phyloP scores from a whole-genome alignment of 2,329 filamentous ascomycete genomes.

The Penicillium sp. region DNA sequence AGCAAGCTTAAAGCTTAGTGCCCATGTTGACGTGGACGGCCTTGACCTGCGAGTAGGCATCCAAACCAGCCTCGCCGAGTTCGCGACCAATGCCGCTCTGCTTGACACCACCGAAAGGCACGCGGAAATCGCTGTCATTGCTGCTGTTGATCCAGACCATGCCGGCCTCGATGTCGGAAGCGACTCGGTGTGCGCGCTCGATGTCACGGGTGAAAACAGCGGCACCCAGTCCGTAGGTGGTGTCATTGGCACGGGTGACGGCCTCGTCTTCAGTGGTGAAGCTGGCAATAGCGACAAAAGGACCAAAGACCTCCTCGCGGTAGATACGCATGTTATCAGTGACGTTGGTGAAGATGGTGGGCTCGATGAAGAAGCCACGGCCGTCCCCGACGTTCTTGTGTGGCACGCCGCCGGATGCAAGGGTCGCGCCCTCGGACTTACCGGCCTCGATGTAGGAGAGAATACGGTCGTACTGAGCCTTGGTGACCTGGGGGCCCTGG shows the following conservation, averaged over 20 bases:
- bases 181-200: constrained; percentile 60
- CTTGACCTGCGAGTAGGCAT: constrained; percentile 64
- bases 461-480: constrained; percentile 52
- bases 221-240: constrained; percentile 37
- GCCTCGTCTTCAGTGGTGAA: constrained; percentile 64
- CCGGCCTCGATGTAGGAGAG: constrained; percentile 70
- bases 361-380: constrained; percentile 67
- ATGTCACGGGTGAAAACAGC: constrained; percentile 56
- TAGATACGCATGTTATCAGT: constrained; percentile 61
- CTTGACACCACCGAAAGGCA: constrained; percentile 66
- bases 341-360: constrained; percentile 61
- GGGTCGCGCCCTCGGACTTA: constrained; percentile 69
- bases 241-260: constrained; percentile 60
- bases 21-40: constrained; percentile 51
- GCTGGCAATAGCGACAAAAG: constrained; percentile 59
- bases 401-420: constrained; percentile 63
- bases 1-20: constrained; percentile 34
- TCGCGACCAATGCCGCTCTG: constrained; percentile 65
- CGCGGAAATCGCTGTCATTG: constrained; percentile 49
- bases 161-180: constrained; percentile 62
- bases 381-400: constrained; percentile 56
- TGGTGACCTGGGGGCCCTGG: constrained; percentile 40
- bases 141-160: constrained; percentile 71
- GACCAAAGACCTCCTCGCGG: constrained; percentile 65
- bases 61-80: constrained; percentile 61